These are phyloP conservation scores for Kalmusia sp. DNA, from an alignment of 2,329 filamentous ascomycete genomes.

Conservation along the genomic window DNA sequence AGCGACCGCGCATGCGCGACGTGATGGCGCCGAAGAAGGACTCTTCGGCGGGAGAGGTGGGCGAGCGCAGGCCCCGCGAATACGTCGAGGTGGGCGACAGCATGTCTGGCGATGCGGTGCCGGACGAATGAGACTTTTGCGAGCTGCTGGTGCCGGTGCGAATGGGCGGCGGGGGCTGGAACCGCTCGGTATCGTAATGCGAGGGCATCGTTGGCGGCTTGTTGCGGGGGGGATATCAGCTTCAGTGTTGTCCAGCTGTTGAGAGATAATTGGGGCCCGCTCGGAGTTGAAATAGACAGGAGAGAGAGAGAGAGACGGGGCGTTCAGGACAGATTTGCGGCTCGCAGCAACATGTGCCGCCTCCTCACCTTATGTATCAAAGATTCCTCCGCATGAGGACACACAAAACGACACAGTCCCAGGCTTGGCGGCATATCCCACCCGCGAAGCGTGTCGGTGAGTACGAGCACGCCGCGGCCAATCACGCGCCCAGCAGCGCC, in stretches of 20 bases:
- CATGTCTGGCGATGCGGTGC: conserved; percentile 29
- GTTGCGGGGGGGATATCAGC: conserved; percentile 4
- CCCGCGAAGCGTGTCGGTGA: conserved; percentile 35
- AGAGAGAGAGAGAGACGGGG: conserved; percentile 6
- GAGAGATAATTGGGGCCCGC: background rate
- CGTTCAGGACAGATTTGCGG: conserved; percentile 32
- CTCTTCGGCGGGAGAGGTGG: conserved; percentile 35
- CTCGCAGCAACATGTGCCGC: conserved; percentile 26
- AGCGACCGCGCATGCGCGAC: conserved; percentile 40
- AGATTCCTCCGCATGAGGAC: conserved; percentile 15
- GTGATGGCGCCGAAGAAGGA: conserved; percentile 47
- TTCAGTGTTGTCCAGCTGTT: background rate
- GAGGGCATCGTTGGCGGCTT: conserved; percentile 28
- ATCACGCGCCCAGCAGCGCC: conserved; percentile 15
- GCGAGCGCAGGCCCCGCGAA: conserved; percentile 18
- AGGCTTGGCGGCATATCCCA: conserved; percentile 34
- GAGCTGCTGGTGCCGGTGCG: conserved; percentile 40
- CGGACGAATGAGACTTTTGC: conserved; percentile 34
- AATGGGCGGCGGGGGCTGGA: conserved; percentile 38
- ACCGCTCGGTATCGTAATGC: conserved; percentile 25
- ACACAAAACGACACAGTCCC: conserved; percentile 19
- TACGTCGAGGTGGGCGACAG: conserved; percentile 27
- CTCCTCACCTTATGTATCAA: conserved; percentile 19
- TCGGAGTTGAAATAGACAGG: conserved; percentile 20
- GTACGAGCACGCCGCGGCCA: conserved; percentile 19